These are phyloP conservation scores for Amanita molliuscula DNA, from an alignment of 768 basidiomycete genomes.

Conservation along the genomic window DNA sequence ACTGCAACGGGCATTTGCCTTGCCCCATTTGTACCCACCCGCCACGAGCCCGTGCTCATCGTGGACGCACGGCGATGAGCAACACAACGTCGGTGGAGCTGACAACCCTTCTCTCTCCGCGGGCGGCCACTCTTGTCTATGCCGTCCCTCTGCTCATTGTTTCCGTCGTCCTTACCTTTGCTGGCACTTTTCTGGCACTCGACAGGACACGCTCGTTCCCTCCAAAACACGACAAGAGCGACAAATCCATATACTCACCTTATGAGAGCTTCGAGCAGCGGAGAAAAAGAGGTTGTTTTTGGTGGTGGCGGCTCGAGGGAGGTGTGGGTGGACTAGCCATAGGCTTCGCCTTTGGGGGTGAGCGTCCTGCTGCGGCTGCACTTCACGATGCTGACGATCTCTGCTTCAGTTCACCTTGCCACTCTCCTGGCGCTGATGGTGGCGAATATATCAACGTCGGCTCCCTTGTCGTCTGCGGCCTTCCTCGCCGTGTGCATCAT, in stretches of 20 bases:
- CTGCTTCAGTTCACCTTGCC: conserved; percentile 38
- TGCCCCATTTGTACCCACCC: not conserved
- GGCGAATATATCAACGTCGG: conserved; percentile 34
- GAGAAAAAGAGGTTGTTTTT: conserved; percentile 19
- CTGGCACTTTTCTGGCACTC: conserved; percentile 62
- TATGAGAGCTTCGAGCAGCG: conserved; percentile 20
- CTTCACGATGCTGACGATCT: not conserved
- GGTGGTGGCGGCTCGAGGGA: conserved; percentile 39
- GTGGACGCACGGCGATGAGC: not conserved
- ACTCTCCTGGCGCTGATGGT: conserved; percentile 53
- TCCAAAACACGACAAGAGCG: conserved; percentile 21
- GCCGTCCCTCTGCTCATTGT: conserved; percentile 48
- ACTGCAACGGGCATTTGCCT: too few relatives aligned
- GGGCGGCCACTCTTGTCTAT: conserved; percentile 45
- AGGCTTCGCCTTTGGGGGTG: conserved; percentile 54
- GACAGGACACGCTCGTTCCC: conserved; percentile 59
- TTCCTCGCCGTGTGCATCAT: conserved; percentile 56
- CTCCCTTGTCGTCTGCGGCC: conserved; percentile 32
- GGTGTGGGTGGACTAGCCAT: conserved; percentile 53
- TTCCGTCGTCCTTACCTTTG: conserved; percentile 47
- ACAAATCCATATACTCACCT: conserved; percentile 19
- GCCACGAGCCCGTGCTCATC: not conserved
- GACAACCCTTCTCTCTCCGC: conserved; percentile 33
- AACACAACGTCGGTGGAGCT: conserved; percentile 12
- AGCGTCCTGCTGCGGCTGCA: conserved; percentile 11